phyloP scores from a whole-genome alignment of 441 rosid species.

The Croton setiger region DNA sequence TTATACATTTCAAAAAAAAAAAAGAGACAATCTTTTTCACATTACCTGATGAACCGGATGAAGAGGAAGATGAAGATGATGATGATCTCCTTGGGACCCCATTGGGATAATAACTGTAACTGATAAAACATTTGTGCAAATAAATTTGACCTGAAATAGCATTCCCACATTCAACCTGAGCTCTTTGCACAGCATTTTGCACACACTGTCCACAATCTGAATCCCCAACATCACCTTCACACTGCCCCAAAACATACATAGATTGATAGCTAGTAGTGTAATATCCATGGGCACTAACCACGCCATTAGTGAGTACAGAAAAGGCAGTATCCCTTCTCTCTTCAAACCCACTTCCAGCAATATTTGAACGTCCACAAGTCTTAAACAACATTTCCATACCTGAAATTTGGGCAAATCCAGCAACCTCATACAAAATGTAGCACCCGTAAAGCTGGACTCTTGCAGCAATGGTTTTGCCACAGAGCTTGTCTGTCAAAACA shows the following conservation, averaged over 20 bases:
- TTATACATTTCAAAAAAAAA: not conserved
- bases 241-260: constrained; percentile 77
- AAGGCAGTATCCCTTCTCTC: constrained; percentile 90
- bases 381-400: constrained; percentile 91
- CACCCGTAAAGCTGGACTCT: constrained; percentile 89
- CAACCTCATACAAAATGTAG: constrained; percentile 76
- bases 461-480: constrained; percentile 73
- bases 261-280: constrained; percentile 65
- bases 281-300: constrained; percentile 68
- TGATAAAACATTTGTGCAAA: constrained; percentile 81
- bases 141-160: constrained; percentile 87
- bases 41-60: constrained; percentile 52
- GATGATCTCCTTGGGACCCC: constrained; percentile 81
- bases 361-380: constrained; percentile 70
- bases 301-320: constrained; percentile 62
- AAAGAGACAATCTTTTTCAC: not conserved
- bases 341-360: constrained; percentile 78
- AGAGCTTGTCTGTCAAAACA: constrained; percentile 64
- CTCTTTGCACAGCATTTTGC: constrained; percentile 68
- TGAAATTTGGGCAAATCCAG: constrained; percentile 81
- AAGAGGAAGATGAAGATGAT: constrained; percentile 44
- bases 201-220: constrained; percentile 86
- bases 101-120: constrained; percentile 77
- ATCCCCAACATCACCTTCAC: constrained; percentile 96
- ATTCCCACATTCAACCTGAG: constrained; percentile 96